Base-by-base conservation (phyloP, 2,329 filamentous ascomycete species). In the Cladophialophora psammophila region DNA sequence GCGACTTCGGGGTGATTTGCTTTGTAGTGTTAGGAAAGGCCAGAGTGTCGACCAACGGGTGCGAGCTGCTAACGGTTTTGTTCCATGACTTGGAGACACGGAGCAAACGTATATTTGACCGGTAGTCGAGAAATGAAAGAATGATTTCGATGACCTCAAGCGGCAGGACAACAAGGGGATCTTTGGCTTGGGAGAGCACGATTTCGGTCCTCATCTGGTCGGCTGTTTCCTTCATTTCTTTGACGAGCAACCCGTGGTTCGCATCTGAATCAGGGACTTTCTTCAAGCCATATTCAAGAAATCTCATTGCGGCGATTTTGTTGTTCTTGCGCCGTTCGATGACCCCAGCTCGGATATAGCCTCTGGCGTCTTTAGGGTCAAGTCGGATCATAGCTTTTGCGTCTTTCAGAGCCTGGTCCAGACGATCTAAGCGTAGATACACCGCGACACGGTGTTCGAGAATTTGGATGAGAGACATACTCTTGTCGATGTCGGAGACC, bases 211-310 rank as follows among this genome's bases (percentile, higher is more conserved):
- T 68, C 2, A 86, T 75, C 58, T 83, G 83, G 64, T 82, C 78
- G 64, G 84, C 82, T n/a, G 83, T 73, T 64, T 79, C 59, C 15
- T 45, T 31, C 26, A 70, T 54, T 57, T 69, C 59, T 63, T 68
- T 59, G 45, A 60, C n/a, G 8, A 70, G 15, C 18, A 42, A 48
- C 12, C 15, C 55, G 52, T 58, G 58, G 18, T 65, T 72, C 71
- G 64, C 56, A 78, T 78, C 67, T 71, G 72, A 62, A n/a, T 77
- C 73, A 9, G 81, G 77, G 20, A 88, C 78, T 54, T 78, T 81
- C 67, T 83, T 85, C 69, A 89, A 76, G n/a, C 85, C 87, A 73
- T 86, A 84, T 32, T 82, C 80, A 75, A 88, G 89, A 31, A 88
- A 82, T 10, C 83, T 80, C 12, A 86, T 72, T 5, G 87, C 87